Base-by-base conservation (phyloP, 805 yeast species). In the Candida andamanensis region DNA sequence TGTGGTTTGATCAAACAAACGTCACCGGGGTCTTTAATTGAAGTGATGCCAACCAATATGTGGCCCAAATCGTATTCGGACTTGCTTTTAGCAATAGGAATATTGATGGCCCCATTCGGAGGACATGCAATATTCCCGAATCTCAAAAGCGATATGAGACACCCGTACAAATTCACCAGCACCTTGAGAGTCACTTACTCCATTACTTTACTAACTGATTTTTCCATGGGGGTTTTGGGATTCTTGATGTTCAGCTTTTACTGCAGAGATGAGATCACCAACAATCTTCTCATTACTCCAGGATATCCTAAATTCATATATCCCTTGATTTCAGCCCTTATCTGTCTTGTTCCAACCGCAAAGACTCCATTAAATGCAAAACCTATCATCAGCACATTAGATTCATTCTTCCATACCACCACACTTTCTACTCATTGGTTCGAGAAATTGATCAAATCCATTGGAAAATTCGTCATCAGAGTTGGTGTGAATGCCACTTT, bases 51-150 rank as follows among this genome's bases (percentile, higher is more conserved):
- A 5, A 81, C 92, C 0, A 73, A 78, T 40, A 26, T 81, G 37
- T 77, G 76, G 69, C 96, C 96, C 2, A 47, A 54, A 5, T 61
- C 72, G 7, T 46, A 58, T 11, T 54, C 67, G 5, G 75, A 72
- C 39, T 63, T 76, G 19, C 67, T 82, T 28, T 62, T 81, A 28
- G 70, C 81, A 1, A 60, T 77, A 29, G 85, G 85, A 9, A 77
- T 79, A 32, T 68, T 78, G 39, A 68, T 79, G 68, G 81, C 89
- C 4, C 89, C 90, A 1, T 84, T 83, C 65, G 87, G 92, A 5
- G 90, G 92, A 0, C 92, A 84, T 56, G 85, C 92, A 4, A 74
- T 84, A 16, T 84, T 83, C 47, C 92, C 92, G 2, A 83, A 83
- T 43, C 63, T 83, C 32, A 78, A 76, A 50, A 68, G 77, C 21